These are phyloP conservation scores for Teunomyces gatunensis DNA, from an alignment of 805 yeast genomes.

Conservation along the genomic window DNA sequence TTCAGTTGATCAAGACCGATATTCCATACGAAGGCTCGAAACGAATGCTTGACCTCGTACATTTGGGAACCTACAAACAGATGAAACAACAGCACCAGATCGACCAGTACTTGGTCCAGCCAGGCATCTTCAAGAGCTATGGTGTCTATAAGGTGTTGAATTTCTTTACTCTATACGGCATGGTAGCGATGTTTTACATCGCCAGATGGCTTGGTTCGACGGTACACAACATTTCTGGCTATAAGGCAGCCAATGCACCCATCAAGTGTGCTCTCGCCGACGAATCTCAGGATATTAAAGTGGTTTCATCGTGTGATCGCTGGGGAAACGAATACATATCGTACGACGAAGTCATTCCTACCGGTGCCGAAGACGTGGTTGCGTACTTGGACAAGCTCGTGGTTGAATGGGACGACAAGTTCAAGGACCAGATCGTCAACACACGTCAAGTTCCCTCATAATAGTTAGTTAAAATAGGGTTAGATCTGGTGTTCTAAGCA, in stretches of 20 bases:
- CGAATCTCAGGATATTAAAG: constrained; percentile 51
- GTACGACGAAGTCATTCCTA: constrained; percentile 52
- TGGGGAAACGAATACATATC: constrained; percentile 66
- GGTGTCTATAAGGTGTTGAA: constrained; percentile 77
- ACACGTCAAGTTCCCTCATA: constrained; percentile 25
- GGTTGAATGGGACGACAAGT: constrained; percentile 69
- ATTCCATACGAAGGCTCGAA: constrained; percentile 92
- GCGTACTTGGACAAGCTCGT: constrained; percentile 56
- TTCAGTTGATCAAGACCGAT: constrained; percentile 61
- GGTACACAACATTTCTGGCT: constrained; percentile 87
- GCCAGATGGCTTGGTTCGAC: constrained; percentile 82
- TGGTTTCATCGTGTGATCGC: constrained; percentile 68
- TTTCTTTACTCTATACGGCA: constrained; percentile 76
- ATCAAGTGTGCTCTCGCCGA: constrained; percentile 50
- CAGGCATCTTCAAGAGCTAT: constrained; percentile 88
- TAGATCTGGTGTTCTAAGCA: constrained; percentile 42
- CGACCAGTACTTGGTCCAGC: constrained; percentile 78
- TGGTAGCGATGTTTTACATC: constrained; percentile 78
- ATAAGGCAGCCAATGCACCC: constrained; percentile 87
- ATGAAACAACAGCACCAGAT: constrained; percentile 51
- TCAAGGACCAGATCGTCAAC: constrained; percentile 69
- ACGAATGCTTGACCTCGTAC: constrained; percentile 78
- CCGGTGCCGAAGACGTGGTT: constrained; percentile 68
- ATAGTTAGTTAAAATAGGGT: not conserved
- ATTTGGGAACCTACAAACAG: constrained; percentile 60